Conservation (phyloP, 306 rosid genomes). For the Pyrus pyrifolia region DNA sequence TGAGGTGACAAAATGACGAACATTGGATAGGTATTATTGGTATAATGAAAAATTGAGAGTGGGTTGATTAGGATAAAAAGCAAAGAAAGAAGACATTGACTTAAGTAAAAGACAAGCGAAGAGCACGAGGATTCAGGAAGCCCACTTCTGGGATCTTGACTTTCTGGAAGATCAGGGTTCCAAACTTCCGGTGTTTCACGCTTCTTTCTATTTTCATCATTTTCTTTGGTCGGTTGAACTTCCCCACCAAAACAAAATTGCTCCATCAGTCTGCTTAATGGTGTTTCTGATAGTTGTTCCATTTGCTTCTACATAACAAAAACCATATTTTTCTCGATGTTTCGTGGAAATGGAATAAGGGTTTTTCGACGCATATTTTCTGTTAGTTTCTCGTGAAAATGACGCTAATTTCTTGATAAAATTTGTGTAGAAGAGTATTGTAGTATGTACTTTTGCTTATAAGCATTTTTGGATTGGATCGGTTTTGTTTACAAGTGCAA, state of each 20-base stretch:
- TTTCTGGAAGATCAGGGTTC: neutral
- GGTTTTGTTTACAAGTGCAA: neutral
- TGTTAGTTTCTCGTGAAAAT: neutral
- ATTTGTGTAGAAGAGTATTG: neutral
- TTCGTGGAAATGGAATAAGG: neutral
- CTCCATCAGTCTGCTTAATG: neutral
- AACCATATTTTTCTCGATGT: neutral
- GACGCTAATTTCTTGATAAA: too few species aligned
- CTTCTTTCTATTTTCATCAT: neutral
- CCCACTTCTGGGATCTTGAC: neutral
- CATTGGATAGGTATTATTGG: neutral
- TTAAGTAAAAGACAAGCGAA: neutral
- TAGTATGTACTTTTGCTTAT: neutral
- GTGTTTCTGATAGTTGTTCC: too few species aligned
- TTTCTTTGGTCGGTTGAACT: neutral
- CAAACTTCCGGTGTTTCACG: neutral
- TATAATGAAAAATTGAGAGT: neutral
- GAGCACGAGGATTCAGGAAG: too few species aligned
- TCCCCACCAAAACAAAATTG: neutral
- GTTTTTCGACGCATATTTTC: neutral
- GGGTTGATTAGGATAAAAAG: too few species aligned
- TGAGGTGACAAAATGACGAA: too few species aligned
- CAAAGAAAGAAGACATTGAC: neutral
- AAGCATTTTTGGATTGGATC: too few species aligned
- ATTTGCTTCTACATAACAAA: neutral